Conservation (phyloP, 225 moss, liverwort and hornwort genomes). For the Pseudisothecium myosuroides region DNA sequence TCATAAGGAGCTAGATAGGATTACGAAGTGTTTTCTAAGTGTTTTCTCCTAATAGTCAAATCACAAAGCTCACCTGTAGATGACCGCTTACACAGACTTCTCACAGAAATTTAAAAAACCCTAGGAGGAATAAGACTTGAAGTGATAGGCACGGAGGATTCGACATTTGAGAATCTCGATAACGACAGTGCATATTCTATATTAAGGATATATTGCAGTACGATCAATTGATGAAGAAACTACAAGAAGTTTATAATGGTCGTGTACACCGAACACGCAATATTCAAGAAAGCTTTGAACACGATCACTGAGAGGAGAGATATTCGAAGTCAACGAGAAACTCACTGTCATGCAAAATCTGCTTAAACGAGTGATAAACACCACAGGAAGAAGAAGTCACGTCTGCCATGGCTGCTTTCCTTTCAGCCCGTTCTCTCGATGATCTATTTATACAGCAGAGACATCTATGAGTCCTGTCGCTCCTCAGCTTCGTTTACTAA, state of each 20-base stretch:
- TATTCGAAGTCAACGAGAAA: neutral
- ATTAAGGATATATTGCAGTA: neutral
- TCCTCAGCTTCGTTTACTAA: neutral
- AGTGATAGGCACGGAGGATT: neutral
- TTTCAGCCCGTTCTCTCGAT: too few species aligned
- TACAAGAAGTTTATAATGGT: neutral
- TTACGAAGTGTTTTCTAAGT: neutral
- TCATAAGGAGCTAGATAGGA: neutral
- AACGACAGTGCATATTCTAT: neutral
- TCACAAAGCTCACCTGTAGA: neutral
- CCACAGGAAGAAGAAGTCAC: slow-evolving; percentile 17
- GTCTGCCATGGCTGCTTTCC: neutral
- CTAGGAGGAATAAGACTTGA: neutral
- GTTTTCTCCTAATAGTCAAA: neutral
- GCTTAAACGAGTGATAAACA: slow-evolving; percentile 34
- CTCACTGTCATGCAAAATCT: slow-evolving; percentile 41
- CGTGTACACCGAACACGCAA: neutral
- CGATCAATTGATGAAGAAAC: neutral
- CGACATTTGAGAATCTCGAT: neutral
- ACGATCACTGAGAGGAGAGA: neutral
- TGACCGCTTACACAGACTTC: neutral
- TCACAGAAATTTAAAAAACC: neutral
- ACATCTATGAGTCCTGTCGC: neutral
- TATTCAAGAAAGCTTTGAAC: neutral
- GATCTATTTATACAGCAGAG: too few species aligned